Evolutionary conservation across 257 asterid species (phyloP), one percentile per base, ranked within the genome.

Genomic region (Thymus quinquecostatus): DNA sequence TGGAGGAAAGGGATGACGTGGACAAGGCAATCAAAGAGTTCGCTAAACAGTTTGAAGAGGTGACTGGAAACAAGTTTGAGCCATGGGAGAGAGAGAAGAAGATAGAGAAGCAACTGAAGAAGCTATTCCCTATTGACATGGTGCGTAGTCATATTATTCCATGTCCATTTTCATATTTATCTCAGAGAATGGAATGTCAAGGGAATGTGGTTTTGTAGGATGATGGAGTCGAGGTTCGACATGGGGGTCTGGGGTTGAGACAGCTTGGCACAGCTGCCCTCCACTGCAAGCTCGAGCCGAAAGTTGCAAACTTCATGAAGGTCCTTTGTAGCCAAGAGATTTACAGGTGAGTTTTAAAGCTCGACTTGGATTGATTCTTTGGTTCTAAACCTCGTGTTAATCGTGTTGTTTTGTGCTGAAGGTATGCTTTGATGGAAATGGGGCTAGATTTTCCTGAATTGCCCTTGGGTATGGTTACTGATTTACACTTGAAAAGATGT

Each of bases 401-500:
- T 21, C 21, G 1, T 2, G 10, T 7, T 13, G 2, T 3, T 62
- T 21, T 14, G 21, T 48, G 2, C 58, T 60, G 45, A 68, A 91
- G 99, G 80, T 95, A 92, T 76, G 96, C 98, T 14, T 58, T 95
- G 82, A 83, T 89, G 96, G 98, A 95, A 70, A 86, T 87, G 84
- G 99, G 87, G 8, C 73, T 85, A 6, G 98, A 92, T 74, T 80
- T 83, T 65, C 89, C 91, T 1, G 95, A 92, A 28, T 58, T 95
- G 13, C 99, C 98, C 0, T n/a, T 92, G 13, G 98, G 97, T n/a
- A 89, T 95, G 96, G 82, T 92, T 14, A 80, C 89, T 7, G 78
- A 84, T 58, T 14, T 76, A 44, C 97, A 95, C 55, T 69, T 95
- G 61, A 82, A 86, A 47, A 81, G 82, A 88, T 95, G 98, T 86